Evolutionary conservation across 257 asterid genomes (phyloP), one percentile per base, ranked within the genome.

Genomic region (Lavandula angustifolia): DNA sequence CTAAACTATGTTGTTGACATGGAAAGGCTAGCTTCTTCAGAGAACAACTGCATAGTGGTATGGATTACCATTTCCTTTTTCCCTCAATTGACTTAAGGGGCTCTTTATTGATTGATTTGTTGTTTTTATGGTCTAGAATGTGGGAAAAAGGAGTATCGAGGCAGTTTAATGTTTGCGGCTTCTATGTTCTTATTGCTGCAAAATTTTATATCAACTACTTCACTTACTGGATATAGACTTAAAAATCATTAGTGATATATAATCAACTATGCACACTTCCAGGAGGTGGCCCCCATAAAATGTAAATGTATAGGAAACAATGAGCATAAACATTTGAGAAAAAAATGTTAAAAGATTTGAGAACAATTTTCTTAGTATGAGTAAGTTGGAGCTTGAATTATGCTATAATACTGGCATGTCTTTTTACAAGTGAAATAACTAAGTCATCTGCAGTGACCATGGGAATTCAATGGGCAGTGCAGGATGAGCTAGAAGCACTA

Each of bases 401-500:
- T 66, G 68, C 63, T 61, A 22, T 22, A 34, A 47, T 54, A 52
- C 22, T 44, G 61, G 60, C 64, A 38, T 29, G 46, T 29, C 35
- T 60, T 42, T 59, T 27, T 35, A 58, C 35, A 50, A 12, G 29
- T 50, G 62, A 73, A 34, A 51, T 62, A 35, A 52, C n/a, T 31
- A 46, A 48, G 54, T 48, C 60, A 34, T 66, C 46, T 74, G 75
- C 64, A 72, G 63, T 82, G 81, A 80, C 81, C 79, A 74, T 79
- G 68, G 71, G 67, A 73, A 76, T 74, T 76, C 78, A 80, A 81
- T 83, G 90, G 97, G 81, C 95, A 86, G 96, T 84, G 92, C 99
- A 94, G 99, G 99, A 94, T 89, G 99, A 94, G 86, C 86, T 94
- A 75, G 99, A 94, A 79, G 69, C 88, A 44, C 71, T 94, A 69